Conservation (phyloP, 2,329 filamentous ascomycete genomes). For the Chalara sp. region DNA sequence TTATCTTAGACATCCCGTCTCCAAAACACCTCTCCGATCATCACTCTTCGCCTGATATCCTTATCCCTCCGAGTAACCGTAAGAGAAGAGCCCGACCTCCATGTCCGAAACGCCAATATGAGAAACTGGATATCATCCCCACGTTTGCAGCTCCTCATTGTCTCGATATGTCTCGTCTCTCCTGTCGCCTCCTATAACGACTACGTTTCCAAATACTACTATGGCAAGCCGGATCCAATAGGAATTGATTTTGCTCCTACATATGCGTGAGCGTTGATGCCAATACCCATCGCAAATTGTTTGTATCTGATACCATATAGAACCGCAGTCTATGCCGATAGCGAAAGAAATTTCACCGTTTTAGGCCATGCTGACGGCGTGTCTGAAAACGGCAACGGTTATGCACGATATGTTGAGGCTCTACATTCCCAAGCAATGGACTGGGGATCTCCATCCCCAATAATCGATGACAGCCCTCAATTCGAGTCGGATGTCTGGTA, state of each 20-base stretch:
- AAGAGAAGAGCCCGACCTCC: too few species aligned
- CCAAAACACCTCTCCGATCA: too few species aligned
- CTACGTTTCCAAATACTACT: too few species aligned
- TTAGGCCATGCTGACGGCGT: not conserved
- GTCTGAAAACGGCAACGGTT: not conserved
- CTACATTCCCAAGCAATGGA: not conserved
- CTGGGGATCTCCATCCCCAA: not conserved
- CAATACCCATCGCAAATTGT: not conserved
- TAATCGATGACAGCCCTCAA: constrained; percentile 1
- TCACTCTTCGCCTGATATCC: too few species aligned
- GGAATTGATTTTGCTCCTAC: constrained; percentile 9
- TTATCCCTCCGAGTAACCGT: too few species aligned
- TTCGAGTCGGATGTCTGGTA: not conserved
- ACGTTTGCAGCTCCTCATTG: too few species aligned
- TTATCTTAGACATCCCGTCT: too few species aligned
- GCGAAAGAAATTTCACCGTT: constrained; percentile 5
- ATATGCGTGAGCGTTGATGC: constrained; percentile 1
- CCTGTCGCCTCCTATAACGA: too few species aligned
- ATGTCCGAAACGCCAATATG: too few species aligned
- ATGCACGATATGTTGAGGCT: constrained; percentile 2
- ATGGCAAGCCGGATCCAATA: constrained; percentile 8
- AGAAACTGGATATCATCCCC: too few species aligned
- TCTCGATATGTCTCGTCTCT: too few species aligned
- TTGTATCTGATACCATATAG: not conserved
- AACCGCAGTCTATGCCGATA: constrained; percentile 8